Evolutionary conservation across 768 basidiomycete species (phyloP), one percentile per base, ranked within the genome.

Genomic region (Leccinum boreale): DNA sequence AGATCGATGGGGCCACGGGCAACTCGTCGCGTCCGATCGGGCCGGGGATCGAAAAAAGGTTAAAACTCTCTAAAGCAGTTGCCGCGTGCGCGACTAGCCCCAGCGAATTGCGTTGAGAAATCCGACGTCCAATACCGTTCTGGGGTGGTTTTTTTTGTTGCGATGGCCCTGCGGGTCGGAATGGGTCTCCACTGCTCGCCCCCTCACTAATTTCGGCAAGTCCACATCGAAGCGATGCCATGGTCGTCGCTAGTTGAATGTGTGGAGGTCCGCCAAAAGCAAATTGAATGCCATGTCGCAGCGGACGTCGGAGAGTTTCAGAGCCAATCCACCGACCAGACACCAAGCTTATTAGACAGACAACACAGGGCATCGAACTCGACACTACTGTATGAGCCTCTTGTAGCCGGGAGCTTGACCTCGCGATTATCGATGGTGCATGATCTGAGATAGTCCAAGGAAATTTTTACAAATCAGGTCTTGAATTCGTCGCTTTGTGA

Each of bases 341-440:
- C 24, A 50, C 21, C 35, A 15, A 47, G 42, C 3, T 29, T 23
- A 31, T 31, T 50, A 21, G 48, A 55, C 51, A 28, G 39, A 19
- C 17, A n/a, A 31, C 14, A 44, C 14, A 44, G 28, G n/a, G 29
- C 33, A 52, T 48, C 55, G 42, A 35, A 54, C 52, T 62, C 55
- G 52, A 52, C 52, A 62, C 36, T 39, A 19, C n/a, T 42, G 9
- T 42, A 42, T 53, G 50, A 42, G 45, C 26, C 17, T 46, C 52
- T 42, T 48, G 56, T 26, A 60, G 55, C 61, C 66, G 63, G 62
- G 57, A 64, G 39, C 49, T 55, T 57, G 42, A 49, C 54, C 50
- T 61, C 50, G 53, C 63, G 61, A 65, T 63, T 57, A 68, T 63
- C 61, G 51, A 63, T 58, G 45, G 45, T 48, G 48, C 58, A 51